Evolutionary conservation across 1,139 yeast species (phyloP).

Genomic region (Yamadazyma mexicana): DNA sequence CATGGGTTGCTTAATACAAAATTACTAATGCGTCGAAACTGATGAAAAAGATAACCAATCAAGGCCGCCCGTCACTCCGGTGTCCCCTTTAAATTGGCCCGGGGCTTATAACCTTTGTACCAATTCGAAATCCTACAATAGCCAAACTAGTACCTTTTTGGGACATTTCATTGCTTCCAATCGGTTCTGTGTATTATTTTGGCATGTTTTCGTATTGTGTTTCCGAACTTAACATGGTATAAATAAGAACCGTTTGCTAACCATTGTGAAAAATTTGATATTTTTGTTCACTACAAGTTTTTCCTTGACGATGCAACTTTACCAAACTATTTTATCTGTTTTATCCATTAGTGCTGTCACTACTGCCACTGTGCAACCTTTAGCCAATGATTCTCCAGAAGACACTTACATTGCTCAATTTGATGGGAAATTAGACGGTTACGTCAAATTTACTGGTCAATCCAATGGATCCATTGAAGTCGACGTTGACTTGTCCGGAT

Average conservation of each 20-base stretch:
- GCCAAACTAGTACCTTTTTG: neutral
- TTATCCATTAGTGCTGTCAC: constrained; percentile 10
- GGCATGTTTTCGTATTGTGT: no score
- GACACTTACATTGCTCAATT: constrained; percentile 19
- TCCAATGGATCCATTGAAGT: constrained; percentile 35
- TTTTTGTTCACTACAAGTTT: no score
- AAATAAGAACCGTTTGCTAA: neutral
- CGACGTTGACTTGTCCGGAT: constrained; percentile 29
- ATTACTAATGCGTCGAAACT: neutral
- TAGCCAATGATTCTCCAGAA: constrained; percentile 21
- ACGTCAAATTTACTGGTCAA: constrained; percentile 30
- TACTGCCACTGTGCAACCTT: constrained; percentile 20
- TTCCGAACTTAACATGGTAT: neutral
- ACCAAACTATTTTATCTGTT: constrained; percentile 14
- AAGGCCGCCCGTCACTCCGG: neutral
- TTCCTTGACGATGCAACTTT: constrained; percentile 4
- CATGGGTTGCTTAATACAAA: neutral
- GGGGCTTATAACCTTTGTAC: neutral
- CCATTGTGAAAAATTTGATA: no score
- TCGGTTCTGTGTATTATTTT: no score
- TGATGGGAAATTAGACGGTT: constrained; percentile 22
- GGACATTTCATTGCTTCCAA: neutral
- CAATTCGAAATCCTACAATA: neutral
- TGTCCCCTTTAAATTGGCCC: neutral
- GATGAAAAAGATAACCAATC: constrained; percentile 9